These are phyloP conservation scores for Linderina pennispora DNA, from an alignment of 192 early-diverging fungal species.

Conservation along the genomic window DNA sequence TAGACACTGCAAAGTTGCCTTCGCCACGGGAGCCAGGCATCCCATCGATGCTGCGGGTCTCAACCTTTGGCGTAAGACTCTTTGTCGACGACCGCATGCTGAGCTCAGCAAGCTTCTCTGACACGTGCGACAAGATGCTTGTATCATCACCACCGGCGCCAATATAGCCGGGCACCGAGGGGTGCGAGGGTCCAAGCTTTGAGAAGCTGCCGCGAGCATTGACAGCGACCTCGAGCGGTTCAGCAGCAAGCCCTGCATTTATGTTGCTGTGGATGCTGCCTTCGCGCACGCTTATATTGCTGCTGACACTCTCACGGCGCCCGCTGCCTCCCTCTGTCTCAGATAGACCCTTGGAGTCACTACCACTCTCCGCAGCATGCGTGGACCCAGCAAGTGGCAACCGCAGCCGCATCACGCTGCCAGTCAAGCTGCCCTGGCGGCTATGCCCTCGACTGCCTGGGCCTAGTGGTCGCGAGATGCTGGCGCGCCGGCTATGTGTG, in stretches of 20 bases:
- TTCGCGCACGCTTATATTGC: slow-evolving; percentile 26
- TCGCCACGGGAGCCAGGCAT: no score
- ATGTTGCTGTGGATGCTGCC: slow-evolving; percentile 16
- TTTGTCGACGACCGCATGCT: slow-evolving; percentile 7
- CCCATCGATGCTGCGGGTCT: no score
- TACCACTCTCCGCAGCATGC: neutral
- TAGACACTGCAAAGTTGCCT: no score
- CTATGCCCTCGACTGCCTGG: slow-evolving; percentile 26
- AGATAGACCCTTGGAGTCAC: no score
- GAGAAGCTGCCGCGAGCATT: slow-evolving; percentile 35
- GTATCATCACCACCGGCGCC: slow-evolving; percentile 16
- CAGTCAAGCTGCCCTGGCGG: slow-evolving; percentile 29
- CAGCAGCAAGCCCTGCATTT: slow-evolving; percentile 14
- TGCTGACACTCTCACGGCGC: slow-evolving; percentile 25
- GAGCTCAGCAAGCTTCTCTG: slow-evolving; percentile 32
- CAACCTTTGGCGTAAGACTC: neutral
- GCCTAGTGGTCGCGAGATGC: slow-evolving; percentile 12
- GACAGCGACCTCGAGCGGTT: slow-evolving; percentile 22
- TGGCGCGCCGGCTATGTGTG: slow-evolving; percentile 15
- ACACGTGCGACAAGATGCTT: slow-evolving; percentile 41
- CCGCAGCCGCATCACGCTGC: neutral
- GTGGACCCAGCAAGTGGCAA: neutral
- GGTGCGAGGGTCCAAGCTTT: slow-evolving; percentile 6
- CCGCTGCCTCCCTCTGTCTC: no score
- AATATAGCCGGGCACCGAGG: slow-evolving; percentile 1